A percentile compares a stretch with the other conserved stretches of the same genome.
Evolutionary conservation across 2,329 filamentous ascomycete genomes (phyloP).

Genomic region (Colletotrichum coccodes): DNA sequence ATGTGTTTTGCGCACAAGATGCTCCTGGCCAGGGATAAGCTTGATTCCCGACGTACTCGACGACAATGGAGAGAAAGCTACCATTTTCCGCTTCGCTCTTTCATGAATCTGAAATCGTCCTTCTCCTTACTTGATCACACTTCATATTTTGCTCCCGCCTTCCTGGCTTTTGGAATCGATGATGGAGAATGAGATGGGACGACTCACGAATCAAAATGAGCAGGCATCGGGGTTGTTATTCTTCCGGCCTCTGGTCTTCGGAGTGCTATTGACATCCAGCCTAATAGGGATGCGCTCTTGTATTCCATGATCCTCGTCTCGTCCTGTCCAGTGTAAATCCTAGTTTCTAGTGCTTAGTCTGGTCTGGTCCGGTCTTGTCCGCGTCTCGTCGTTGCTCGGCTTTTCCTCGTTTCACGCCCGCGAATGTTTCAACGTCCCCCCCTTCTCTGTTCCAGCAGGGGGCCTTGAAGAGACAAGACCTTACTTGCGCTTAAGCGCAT

Average conservation of each 20-base stretch:
- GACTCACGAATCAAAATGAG: background rate
- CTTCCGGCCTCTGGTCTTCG: slow-evolving; percentile 14
- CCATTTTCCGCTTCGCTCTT: background rate
- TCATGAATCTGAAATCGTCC: background rate
- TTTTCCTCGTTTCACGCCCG: slow-evolving; percentile 22
- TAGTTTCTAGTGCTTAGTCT: background rate
- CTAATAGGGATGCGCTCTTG: background rate
- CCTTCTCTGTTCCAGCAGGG: background rate
- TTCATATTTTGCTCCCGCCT: background rate
- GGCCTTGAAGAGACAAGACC: background rate
- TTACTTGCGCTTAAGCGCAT: background rate
- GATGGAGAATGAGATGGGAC: background rate
- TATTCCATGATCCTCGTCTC: background rate
- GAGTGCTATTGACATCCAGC: background rate
- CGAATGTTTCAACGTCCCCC: slow-evolving; percentile 14
- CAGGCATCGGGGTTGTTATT: background rate
- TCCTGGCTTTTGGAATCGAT: background rate
- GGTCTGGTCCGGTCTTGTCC: slow-evolving; percentile 10
- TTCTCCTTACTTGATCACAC: background rate
- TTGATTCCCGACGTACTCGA: background rate
- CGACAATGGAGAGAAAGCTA: background rate
- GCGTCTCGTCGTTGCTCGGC: slow-evolving; percentile 11
- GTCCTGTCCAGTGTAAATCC: background rate
- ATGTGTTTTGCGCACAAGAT: background rate
- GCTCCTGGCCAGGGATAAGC: background rate